Conservation (phyloP, 176 grass and related monocot genomes). For the Poa pratensis region DNA sequence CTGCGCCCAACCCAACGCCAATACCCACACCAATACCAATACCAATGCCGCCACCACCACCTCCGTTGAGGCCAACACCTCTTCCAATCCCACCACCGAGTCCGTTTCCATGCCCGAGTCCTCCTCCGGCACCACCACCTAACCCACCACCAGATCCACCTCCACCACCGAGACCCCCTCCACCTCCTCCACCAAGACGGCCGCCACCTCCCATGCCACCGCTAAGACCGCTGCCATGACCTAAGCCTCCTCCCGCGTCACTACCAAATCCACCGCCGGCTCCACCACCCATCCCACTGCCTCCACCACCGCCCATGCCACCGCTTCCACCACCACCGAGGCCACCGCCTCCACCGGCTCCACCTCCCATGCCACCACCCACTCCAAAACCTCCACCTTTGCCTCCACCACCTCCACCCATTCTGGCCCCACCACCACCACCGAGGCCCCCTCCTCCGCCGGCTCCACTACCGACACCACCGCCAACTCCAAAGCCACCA, state of each 20-base stretch:
- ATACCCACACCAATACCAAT: constrained; percentile 38
- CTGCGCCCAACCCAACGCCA: background rate
- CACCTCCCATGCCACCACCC: background rate
- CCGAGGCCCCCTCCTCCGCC: background rate
- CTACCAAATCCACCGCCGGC: background rate
- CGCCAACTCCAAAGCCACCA: constrained; percentile 8
- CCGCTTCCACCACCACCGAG: constrained; percentile 1
- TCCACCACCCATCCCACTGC: background rate
- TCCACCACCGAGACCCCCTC: background rate
- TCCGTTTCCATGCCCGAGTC: constrained; percentile 6
- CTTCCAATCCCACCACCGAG: constrained; percentile 28
- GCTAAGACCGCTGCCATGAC: background rate
- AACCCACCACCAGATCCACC: background rate
- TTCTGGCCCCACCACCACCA: constrained; percentile 34
- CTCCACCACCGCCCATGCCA: background rate
- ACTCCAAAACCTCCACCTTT: constrained; percentile 23
- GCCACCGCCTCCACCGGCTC: background rate
- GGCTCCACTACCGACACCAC: constrained; percentile 19
- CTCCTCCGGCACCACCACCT: background rate
- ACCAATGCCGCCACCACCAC: constrained; percentile 20
- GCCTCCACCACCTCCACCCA: constrained; percentile 40
- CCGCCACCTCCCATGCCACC: background rate
- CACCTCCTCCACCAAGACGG: background rate
- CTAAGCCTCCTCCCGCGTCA: background rate
- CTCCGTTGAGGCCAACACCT: background rate